Evolutionary conservation across 2,329 filamentous ascomycete species (phyloP), one percentile per base, ranked within the genome.

Genomic region (Ophiostoma perfectum): DNA sequence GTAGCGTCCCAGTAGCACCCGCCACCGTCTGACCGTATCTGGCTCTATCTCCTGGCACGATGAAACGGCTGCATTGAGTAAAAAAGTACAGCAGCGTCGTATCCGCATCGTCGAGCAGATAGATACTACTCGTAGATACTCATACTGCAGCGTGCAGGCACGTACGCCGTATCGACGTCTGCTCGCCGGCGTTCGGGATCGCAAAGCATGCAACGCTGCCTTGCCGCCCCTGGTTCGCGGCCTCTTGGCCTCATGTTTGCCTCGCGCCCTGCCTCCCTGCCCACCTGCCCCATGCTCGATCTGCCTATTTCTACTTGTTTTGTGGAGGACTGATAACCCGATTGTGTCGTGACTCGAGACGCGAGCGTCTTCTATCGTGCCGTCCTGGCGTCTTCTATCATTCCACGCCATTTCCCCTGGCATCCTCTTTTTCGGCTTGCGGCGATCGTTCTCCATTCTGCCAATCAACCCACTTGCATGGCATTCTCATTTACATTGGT

Each of bases 141-240:
- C 27, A 27, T 27, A 27, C 27, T 27, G 27, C 27, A 27, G 27
- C 27, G 27, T 27, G 27, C 27, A 27, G 27, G 27, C 27, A 27
- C 27, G 27, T 27, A 27, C 27, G 27, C 27, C 27, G 27, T 27
- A 27, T 27, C 27, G 18, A n/a, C 49, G 49, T 45, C 16, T 60
- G 55, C 36, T 60, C 55, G 55, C 27, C 55, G 55, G 55, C 38
- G 38, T 60, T 38, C 27, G 55, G 55, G 55, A 60, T 60, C 55
- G 27, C 27, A 27, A 14, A 60, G 55, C 55, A 49, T 60, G 55
- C 49, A 11, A 55, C 49, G n/a, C 49, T 55, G 47, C 47, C 27
- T 58, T 38, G 27, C 55, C 14, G 14, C 45, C 9, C 47, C 47
- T 55, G 49, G 49, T 55, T 27, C 18, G 3, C 27, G 5, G 18